Percentiles rank a stretch among this genome's conserved stretches.
Conservation (phyloP, 148 eudicot genomes). For the Pharnaceum exiguum region DNA sequence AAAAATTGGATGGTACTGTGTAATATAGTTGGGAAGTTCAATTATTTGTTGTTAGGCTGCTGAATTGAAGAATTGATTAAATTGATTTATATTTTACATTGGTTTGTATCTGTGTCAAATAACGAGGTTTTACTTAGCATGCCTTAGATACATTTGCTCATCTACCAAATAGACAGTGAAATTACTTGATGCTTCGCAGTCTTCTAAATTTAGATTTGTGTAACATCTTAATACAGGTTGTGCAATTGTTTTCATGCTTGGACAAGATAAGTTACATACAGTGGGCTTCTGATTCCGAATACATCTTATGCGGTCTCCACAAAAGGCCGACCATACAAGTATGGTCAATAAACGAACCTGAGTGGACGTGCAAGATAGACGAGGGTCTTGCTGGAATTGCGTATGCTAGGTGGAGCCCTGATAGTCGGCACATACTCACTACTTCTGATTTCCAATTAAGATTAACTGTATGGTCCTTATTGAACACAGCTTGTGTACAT, state of each 20-base stretch:
- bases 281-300: slow-evolving; percentile 97
- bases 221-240: slow-evolving; percentile 43
- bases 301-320: slow-evolving; percentile 85
- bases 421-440: slow-evolving; percentile 97
- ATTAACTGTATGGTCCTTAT: slow-evolving; percentile 87
- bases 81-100: too few species aligned
- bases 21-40: too few species aligned
- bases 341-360: slow-evolving; percentile 95
- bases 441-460: slow-evolving; percentile 91
- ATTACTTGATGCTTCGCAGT: background rate
- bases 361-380: slow-evolving; percentile 99
- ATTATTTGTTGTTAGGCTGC: too few species aligned
- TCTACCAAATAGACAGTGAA: too few species aligned
- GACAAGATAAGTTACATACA: slow-evolving; percentile 92
- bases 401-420: slow-evolving; percentile 99
- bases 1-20: too few species aligned
- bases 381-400: slow-evolving; percentile 98
- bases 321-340: slow-evolving; percentile 93
- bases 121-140: background rate
- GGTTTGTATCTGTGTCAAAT: too few species aligned
- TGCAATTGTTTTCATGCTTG: slow-evolving; percentile 84
- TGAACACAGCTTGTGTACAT: slow-evolving; percentile 94
- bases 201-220: background rate
- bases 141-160: background rate
- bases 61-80: too few species aligned